These are phyloP conservation scores for Talaromyces trachyspermus DNA, from an alignment of 495 filamentous ascomycete species.

Conservation along the genomic window DNA sequence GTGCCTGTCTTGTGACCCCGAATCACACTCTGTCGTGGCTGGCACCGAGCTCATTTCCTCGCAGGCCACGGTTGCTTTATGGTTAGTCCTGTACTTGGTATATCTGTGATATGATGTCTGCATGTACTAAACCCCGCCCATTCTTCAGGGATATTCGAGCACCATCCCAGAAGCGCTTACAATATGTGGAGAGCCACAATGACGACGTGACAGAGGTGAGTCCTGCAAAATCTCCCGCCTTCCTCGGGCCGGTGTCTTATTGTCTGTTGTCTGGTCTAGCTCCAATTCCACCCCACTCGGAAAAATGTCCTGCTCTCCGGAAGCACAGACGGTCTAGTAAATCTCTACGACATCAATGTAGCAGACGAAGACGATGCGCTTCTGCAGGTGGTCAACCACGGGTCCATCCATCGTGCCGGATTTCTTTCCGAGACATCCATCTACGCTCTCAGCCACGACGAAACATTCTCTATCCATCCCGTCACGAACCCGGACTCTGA, in stretches of 20 bases:
- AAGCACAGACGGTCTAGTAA: conserved; percentile 87
- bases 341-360: conserved; percentile 69
- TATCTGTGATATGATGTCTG: neutral
- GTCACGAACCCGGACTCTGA: conserved; percentile 52
- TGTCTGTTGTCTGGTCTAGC: conserved; percentile 31
- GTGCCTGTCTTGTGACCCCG: conserved; percentile 57
- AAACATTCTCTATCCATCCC: conserved; percentile 70
- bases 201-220: conserved; percentile 81
- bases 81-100: too few species aligned
- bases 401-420: conserved; percentile 75
- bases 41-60: conserved; percentile 73
- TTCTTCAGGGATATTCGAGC: conserved; percentile 61
- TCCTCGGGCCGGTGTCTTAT: too few species aligned
- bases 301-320: conserved; percentile 68
- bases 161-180: conserved; percentile 39
- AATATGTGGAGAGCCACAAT: conserved; percentile 81
- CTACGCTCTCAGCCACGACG: conserved; percentile 73
- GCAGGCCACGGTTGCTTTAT: conserved; percentile 66
- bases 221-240: neutral
- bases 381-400: conserved; percentile 80
- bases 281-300: conserved; percentile 62
- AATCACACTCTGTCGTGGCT: conserved; percentile 55
- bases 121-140: conserved; percentile 29
- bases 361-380: conserved; percentile 81
- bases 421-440: conserved; percentile 65